These are phyloP conservation scores for Fraxinus paxiana DNA, from an alignment of 305 asterid species.

Conservation along the genomic window DNA sequence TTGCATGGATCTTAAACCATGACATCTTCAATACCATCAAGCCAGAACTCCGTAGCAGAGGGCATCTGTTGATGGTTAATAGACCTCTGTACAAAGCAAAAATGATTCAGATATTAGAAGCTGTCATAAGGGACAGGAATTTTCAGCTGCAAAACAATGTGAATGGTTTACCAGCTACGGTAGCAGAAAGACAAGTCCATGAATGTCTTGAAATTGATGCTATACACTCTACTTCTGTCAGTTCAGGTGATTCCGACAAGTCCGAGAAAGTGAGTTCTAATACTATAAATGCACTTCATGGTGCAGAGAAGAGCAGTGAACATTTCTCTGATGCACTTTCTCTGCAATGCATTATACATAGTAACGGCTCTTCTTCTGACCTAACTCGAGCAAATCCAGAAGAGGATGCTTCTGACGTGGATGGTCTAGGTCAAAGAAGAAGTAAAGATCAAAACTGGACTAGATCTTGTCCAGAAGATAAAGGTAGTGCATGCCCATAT, in stretches of 20 bases:
- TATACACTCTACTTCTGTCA: slow-evolving; percentile 41
- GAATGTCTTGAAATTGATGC: slow-evolving; percentile 60
- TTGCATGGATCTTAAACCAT: slow-evolving; percentile 76
- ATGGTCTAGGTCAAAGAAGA: slow-evolving; percentile 21
- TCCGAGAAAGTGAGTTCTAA: slow-evolving; percentile 40
- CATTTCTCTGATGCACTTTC: slow-evolving; percentile 20
- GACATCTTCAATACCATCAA: slow-evolving; percentile 60
- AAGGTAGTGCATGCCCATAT: slow-evolving; percentile 17
- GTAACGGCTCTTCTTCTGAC: slow-evolving; percentile 29
- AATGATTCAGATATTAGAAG: slow-evolving; percentile 64
- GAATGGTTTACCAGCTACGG: slow-evolving; percentile 24
- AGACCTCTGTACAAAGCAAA: slow-evolving; percentile 76
- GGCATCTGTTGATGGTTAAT: slow-evolving; percentile 67
- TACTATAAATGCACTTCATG: slow-evolving; percentile 11
- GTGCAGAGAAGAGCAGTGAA: slow-evolving; percentile 22
- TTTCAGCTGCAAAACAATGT: slow-evolving; percentile 29
- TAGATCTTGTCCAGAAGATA: slow-evolving; percentile 21
- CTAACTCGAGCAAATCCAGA: slow-evolving; percentile 26
- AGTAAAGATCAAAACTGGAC: slow-evolving; percentile 17
- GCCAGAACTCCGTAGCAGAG: slow-evolving; percentile 62
- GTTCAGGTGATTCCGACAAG: slow-evolving; percentile 67
- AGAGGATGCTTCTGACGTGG: slow-evolving; percentile 25
- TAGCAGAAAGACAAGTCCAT: slow-evolving; percentile 31
- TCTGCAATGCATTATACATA: slow-evolving; percentile 10
- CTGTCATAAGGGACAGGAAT: slow-evolving; percentile 41